Evolutionary conservation across 257 asterid species (phyloP), one percentile per base, ranked within the genome.

Genomic region (Vinca minor): DNA sequence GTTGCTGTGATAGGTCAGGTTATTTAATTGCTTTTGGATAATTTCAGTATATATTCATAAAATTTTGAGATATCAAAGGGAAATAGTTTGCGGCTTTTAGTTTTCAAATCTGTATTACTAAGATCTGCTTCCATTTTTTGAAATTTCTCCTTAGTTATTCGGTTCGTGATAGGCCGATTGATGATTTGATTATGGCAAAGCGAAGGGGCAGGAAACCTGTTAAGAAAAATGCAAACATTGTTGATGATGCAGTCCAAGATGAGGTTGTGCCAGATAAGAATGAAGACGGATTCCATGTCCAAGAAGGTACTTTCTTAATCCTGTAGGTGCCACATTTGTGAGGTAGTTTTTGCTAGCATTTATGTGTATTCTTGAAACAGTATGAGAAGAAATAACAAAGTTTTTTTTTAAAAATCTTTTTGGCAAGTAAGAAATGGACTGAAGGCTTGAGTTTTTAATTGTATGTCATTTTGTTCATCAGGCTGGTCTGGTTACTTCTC

Each of bases 151-250:
- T 29, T 65, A 34, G 0, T 18, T 14, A 38, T 11, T 59, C 25
- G 53, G 42, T 38, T 65, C 25, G 1, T 52, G 28, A 39, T 39
- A 32, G 25, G 32, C 34, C 31, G 4, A 18, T 36, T 3, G 5
- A 13, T 36, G 62, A 54, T 59, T 46, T 8, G 53, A 28, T 59
- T 1, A 75, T 75, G 79, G 67, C 71, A 26, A 75, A 69, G 69
- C 45, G 42, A 62, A 67, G 76, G 56, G 59, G 79, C 53, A 57
- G 59, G 56, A 63, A 32, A 74, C 39, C 62, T 21, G 67, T 23
- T 39, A 70, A 66, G 64, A 28, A 32, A 60, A 29, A 61, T 18
- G 65, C 58, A 31, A 53, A 25, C 42, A 20, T 13, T 47, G 34
- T 26, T 59, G 53, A 38, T 5, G 21, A 56, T 15, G 65, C 46